Evolutionary conservation across 2,329 filamentous ascomycete species (phyloP).

Genomic region (Ophiostoma novo-ulmi): DNA sequence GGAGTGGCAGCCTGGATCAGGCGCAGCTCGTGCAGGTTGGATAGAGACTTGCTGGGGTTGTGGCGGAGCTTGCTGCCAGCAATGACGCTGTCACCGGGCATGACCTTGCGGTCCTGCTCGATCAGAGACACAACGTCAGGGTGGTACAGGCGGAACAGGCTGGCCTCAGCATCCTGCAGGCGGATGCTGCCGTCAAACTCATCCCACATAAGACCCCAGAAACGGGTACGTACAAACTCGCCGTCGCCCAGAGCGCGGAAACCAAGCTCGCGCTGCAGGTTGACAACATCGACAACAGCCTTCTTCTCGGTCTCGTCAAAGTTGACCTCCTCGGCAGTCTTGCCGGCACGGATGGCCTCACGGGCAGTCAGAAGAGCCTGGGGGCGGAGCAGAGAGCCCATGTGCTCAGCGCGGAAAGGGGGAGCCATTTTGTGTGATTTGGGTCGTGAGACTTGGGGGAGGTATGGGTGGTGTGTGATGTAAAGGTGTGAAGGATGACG

Average conservation of each 20-base stretch:
- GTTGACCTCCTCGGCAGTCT: slow-evolving; percentile 39
- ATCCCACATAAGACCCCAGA: slow-evolving; percentile 37
- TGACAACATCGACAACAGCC: slow-evolving; percentile 55
- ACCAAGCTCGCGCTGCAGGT: slow-evolving; percentile 53
- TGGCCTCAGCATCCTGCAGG: slow-evolving; percentile 41
- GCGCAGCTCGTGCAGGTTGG: slow-evolving; percentile 44
- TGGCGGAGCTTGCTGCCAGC: slow-evolving; percentile 45
- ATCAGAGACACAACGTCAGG: slow-evolving; percentile 52
- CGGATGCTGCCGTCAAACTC: slow-evolving; percentile 43
- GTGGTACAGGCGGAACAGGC: slow-evolving; percentile 51
- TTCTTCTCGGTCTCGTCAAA: slow-evolving; percentile 52
- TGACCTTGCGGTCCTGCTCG: slow-evolving; percentile 49
- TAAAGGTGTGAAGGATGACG: not conserved
- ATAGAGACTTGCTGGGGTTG: slow-evolving; percentile 38
- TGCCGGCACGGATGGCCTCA: slow-evolving; percentile 52
- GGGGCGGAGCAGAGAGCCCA: slow-evolving; percentile 67
- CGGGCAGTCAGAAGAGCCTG: slow-evolving; percentile 51
- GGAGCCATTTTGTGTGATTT: slow-evolving; percentile 19
- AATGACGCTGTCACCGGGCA: slow-evolving; percentile 54
- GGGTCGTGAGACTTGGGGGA: not conserved
- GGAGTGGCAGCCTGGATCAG: slow-evolving; percentile 54
- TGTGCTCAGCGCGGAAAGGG: slow-evolving; percentile 68
- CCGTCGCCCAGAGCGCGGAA: slow-evolving; percentile 56
- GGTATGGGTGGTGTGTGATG: not conserved
- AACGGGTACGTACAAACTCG: slow-evolving; percentile 46